Conservation (phyloP, 805 yeast genomes). For the Lipomyces sp. region DNA sequence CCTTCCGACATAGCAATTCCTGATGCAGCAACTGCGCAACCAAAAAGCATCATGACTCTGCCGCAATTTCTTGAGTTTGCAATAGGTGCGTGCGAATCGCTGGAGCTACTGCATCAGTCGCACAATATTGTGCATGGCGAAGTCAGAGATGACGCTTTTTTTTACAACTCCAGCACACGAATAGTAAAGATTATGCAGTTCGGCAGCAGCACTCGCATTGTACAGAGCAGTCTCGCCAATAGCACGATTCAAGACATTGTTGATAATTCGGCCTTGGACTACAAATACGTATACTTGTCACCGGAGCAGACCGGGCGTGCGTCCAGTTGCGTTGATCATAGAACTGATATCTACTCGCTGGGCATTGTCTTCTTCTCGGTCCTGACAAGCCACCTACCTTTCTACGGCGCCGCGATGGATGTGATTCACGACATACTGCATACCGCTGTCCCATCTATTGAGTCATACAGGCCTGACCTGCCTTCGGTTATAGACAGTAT, state of each 20-base stretch:
- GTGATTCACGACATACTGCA: slow-evolving; percentile 33
- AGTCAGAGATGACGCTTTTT: slow-evolving; percentile 36
- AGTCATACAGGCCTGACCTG: slow-evolving; percentile 31
- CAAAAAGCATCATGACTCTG: slow-evolving; percentile 24
- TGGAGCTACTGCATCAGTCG: slow-evolving; percentile 34
- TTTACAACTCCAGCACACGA: slow-evolving; percentile 25
- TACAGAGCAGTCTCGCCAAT: slow-evolving; percentile 11
- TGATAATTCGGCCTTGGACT: slow-evolving; percentile 18
- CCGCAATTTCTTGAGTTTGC: slow-evolving; percentile 38
- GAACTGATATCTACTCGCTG: slow-evolving; percentile 39
- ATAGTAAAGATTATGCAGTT: slow-evolving; percentile 34
- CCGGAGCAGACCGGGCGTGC: slow-evolving; percentile 40
- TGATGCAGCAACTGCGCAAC: slow-evolving; percentile 10
- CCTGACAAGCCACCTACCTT: slow-evolving; percentile 34
- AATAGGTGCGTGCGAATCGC: slow-evolving; percentile 34
- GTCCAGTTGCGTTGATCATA: slow-evolving; percentile 30
- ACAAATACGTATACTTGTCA: slow-evolving; percentile 30
- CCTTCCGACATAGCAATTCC: background rate
- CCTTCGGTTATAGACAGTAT: slow-evolving; percentile 31
- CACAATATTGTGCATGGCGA: slow-evolving; percentile 39
- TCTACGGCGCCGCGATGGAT: slow-evolving; percentile 35
- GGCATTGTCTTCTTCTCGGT: slow-evolving; percentile 37
- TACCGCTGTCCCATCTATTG: slow-evolving; percentile 34
- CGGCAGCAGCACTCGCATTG: slow-evolving; percentile 30
- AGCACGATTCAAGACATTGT: slow-evolving; percentile 19